Base-by-base conservation (phyloP, 2,329 filamentous ascomycete species). In the Zopfia rhizophila region DNA sequence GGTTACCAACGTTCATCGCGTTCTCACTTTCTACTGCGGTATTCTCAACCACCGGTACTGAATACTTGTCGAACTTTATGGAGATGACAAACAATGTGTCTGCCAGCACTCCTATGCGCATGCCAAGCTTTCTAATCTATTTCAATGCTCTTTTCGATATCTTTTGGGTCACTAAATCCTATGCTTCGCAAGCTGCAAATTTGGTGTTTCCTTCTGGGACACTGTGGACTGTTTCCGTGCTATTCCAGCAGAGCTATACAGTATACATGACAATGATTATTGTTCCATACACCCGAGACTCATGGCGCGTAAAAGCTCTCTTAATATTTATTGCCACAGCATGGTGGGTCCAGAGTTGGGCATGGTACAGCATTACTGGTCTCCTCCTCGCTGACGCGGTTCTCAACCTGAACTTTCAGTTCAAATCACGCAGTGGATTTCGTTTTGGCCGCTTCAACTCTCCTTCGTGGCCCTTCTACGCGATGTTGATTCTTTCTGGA, bases 181-280 rank as follows among this genome's bases (percentile, higher is more conserved):
- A 72, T 45, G 58, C 55, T 40, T 56, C 45, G 6, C 72, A 77
- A 48, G 72, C 74, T 11, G 76, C 68, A 2, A 76, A 69, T 41
- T 59, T 49, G 10, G 73, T 70, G 3, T 78, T 76, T 53, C 76
- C 77, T 1, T 72, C 73, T 3, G 62, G 69, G n/a, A 78, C 72
- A 0, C 57, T 79, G n/a, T 78, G 76, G 75, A 71, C 70, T 7
- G 53, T 77, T 21, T 74, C 68, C 5, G 65, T 74, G n/a, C 65
- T 79, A 12, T 79, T 75, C 53, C 65, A 70, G 39, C 76, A 79
- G 49, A 73, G 70, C 51, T 78, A 75, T 57, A 79, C 77, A 0
- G 68, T 78, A 7, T 79, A 77, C 54, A 76, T 78, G 61, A 66
- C 74, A 4, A 77, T 78, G 75, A 58, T 78, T 43, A 76, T 76